Percentiles rank a stretch among this genome's conserved stretches.
These are phyloP conservation scores for Mangifera indica DNA, from an alignment of 345 rosid genomes.

Conservation along the genomic window DNA sequence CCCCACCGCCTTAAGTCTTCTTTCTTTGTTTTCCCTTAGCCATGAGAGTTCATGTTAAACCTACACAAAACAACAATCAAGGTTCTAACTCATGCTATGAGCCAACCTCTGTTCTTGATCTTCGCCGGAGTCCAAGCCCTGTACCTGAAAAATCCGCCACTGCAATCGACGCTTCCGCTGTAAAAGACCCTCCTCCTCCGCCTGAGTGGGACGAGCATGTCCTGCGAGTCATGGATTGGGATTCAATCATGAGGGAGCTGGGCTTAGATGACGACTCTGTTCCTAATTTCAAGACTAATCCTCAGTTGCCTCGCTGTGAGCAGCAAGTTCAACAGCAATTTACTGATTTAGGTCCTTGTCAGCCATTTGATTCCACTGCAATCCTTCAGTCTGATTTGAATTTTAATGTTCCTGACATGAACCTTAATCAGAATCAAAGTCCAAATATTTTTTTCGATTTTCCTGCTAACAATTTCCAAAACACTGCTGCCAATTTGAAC, in stretches of 20 bases:
- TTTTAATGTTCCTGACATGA: slow-evolving; percentile 45
- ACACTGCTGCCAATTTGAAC: slow-evolving; percentile 19
- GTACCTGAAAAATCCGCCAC: slow-evolving; percentile 31
- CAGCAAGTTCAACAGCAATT: slow-evolving; percentile 20
- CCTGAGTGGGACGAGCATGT: slow-evolving; percentile 63
- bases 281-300: slow-evolving; percentile 24
- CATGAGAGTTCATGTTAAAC: slow-evolving; percentile 62
- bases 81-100: slow-evolving; percentile 41
- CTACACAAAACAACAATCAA: slow-evolving; percentile 41
- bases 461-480: slow-evolving; percentile 33
- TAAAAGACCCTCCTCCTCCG: slow-evolving; percentile 15
- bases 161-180: background rate
- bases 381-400: slow-evolving; percentile 43
- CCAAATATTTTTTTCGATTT: slow-evolving; percentile 21
- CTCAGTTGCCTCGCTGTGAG: slow-evolving; percentile 15
- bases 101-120: slow-evolving; percentile 82
- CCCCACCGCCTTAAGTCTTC: slow-evolving; percentile 6
- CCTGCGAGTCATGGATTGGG: slow-evolving; percentile 83
- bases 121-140: slow-evolving; percentile 55
- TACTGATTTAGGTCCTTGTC: slow-evolving; percentile 24
- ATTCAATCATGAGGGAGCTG: slow-evolving; percentile 75
- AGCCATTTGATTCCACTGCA: slow-evolving; percentile 21
- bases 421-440: slow-evolving; percentile 31
- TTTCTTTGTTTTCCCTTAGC: slow-evolving; percentile 15
- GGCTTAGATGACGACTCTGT: slow-evolving; percentile 72